Evolutionary conservation across 352 stramenopile species (phyloP), one percentile per base, ranked within the genome.

Genomic region (Globisporangium cederbergense): DNA sequence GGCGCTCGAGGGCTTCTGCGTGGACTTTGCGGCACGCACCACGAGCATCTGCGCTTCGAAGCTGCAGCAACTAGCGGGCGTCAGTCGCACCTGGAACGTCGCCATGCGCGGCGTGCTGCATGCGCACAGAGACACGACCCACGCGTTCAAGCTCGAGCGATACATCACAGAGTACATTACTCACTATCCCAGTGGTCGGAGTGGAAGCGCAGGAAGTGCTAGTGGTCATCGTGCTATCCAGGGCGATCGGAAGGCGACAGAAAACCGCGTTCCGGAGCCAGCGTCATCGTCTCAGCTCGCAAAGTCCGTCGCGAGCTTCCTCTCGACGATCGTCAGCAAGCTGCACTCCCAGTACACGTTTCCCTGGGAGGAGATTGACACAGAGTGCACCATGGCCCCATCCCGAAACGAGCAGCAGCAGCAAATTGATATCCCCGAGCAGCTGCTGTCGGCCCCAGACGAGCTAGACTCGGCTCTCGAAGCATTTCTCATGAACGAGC

Each of bases 31-130:
- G 11, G 54, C 52, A 22, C 22, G 52, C 40, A 46, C 49, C 9
- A 60, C 52, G 20, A 47, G 42, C 30, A 34, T 55, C 38, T 47
- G 45, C n/a, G 42, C 16, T 14, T n/a, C 25, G 7, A n/a, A n/a
- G 14, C 61, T 55, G 45, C 62, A 67, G 54, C 54, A 50, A 5
- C 62, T 67, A 30, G 62, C 62, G 40, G 50, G 32, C 18, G 62
- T 67, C 14, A 62, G 43, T 54, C 40, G 43, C 3, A 6, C 52
- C 6, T 67, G 62, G 62, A 22, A 34, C 43, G 46, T 36, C 10
- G 62, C 52, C 8, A 67, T 67, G 62, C 16, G 6, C 8, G 18
- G 32, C 6, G 62, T 62, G 25, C 40, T 67, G 7, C 30, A 47
- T 7, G 36, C 46, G 3, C 62, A 61, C 7, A 18, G 11, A 30